Evolutionary conservation across 129 eudicot species (phyloP), one percentile per base, ranked within the genome.

Genomic region (Flaveria brownii): DNA sequence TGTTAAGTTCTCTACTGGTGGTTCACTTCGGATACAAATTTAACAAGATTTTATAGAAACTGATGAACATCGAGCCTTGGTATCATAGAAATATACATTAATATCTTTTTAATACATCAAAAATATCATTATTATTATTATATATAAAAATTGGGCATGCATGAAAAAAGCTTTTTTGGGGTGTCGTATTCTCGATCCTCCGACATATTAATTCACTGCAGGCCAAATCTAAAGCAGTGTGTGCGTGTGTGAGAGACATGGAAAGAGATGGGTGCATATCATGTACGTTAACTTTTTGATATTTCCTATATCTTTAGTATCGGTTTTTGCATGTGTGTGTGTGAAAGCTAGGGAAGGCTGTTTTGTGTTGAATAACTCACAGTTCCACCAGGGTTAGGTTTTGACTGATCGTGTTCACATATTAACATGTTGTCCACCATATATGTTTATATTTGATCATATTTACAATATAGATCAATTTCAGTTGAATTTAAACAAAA

Each of bases 231-330:
- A 49, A 62, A 76, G 72, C 26, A 33, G 28, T 50, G 66, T 51
- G 63, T 72, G 28, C 39, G 74, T 70, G 62, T 61, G 62, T 75
- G 71, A 45, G 12, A 45, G 52, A 76, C 65, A 49, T 36, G 66
- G 54, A 65, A 49, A 66, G 50, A 49, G 67, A 76, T 66, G 79
- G 73, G n/a, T 54, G 26, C 50, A 45, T 45, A 9, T 9, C 22
- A 42, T 3, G 13, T 10, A 43, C n/a, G 49, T 20, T 75, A 15
- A 20, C 69, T 18, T 49, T 65, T 65, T 41, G 25, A 65, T 18
- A 36, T 73, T 73, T 55, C 46, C 41, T 56, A 55, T 50, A 64
- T 39, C 36, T 30, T 30, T 30, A 33, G 8, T 20, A 22, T 41
- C 23, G 30, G 15, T 22, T 22, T 14, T 45, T 45, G 41, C 41